Percentiles rank a stretch among this genome's conserved stretches.
Conservation (phyloP, 257 asterid genomes). For the Rauvolfia tetraphylla region DNA sequence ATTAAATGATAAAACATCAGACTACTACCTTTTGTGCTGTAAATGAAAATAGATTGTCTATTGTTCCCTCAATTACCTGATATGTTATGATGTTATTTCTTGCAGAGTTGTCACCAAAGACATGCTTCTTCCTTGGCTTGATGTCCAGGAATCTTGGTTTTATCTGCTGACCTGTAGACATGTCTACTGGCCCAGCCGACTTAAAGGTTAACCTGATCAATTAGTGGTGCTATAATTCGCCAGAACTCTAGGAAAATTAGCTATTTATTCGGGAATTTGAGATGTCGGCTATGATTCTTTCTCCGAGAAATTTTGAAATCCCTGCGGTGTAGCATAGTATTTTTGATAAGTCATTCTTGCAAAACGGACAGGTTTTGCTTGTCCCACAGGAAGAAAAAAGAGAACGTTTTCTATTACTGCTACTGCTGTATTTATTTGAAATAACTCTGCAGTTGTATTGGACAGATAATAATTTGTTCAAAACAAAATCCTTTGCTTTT, state of each 20-base stretch:
- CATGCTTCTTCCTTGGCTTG: not conserved
- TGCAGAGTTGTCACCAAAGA: not conserved
- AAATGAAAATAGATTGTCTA: not conserved
- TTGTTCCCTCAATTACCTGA: not conserved
- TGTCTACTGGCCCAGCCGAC: not conserved
- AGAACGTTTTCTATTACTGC: not conserved
- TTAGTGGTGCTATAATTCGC: not conserved
- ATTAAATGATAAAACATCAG: not conserved
- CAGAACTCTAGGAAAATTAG: not conserved
- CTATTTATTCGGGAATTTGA: not conserved
- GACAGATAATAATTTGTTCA: not conserved
- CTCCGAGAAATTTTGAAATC: not conserved
- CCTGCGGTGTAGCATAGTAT: not conserved
- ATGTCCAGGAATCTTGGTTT: not conserved
- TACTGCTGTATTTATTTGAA: not conserved
- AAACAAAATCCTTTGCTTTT: not conserved
- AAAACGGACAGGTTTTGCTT: not conserved
- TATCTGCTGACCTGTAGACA: not conserved
- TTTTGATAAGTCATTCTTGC: not conserved
- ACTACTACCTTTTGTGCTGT: not conserved
- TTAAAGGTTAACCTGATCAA: not conserved
- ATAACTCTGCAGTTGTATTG: not conserved
- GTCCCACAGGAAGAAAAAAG: not conserved
- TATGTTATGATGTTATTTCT: not conserved
- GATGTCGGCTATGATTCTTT: not conserved